These are phyloP conservation scores for Colletotrichum paranaense DNA, from an alignment of 2,329 filamentous ascomycete species.

Conservation along the genomic window DNA sequence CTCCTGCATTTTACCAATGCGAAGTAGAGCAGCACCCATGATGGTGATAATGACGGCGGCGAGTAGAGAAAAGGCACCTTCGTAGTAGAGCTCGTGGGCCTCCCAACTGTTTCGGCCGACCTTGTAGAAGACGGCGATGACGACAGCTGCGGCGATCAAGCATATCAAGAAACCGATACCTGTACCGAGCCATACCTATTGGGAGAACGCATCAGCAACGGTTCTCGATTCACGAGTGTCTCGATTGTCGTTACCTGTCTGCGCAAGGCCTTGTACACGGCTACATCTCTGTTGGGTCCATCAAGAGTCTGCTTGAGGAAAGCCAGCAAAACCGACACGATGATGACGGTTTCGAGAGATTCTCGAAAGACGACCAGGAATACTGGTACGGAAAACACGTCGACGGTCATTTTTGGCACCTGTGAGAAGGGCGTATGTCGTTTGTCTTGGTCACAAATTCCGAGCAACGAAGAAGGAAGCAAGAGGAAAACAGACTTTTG, in stretches of 20 bases:
- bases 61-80: constrained; percentile 81
- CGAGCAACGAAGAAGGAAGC: neutral
- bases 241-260: constrained; percentile 61
- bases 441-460: neutral
- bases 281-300: constrained; percentile 69
- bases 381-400: constrained; percentile 82
- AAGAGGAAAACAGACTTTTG: constrained; percentile 2
- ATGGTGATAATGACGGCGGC: constrained; percentile 84
- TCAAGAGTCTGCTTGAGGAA: constrained; percentile 85
- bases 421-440: neutral
- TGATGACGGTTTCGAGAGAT: constrained; percentile 83
- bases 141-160: constrained; percentile 69
- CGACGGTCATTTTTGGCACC: constrained; percentile 63
- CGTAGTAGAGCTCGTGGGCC: constrained; percentile 79
- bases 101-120: constrained; percentile 75
- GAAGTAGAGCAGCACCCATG: constrained; percentile 83
- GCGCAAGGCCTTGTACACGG: constrained; percentile 74
- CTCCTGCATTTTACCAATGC: constrained; percentile 84
- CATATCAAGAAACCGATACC: constrained; percentile 69
- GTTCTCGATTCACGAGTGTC: neutral
- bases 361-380: constrained; percentile 95
- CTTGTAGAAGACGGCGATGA: constrained; percentile 78
- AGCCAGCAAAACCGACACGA: constrained; percentile 86
- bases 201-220: neutral
- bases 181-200: constrained; percentile 71